Conservation (phyloP, 1,284 basidiomycete genomes). For the Somion occarium region DNA sequence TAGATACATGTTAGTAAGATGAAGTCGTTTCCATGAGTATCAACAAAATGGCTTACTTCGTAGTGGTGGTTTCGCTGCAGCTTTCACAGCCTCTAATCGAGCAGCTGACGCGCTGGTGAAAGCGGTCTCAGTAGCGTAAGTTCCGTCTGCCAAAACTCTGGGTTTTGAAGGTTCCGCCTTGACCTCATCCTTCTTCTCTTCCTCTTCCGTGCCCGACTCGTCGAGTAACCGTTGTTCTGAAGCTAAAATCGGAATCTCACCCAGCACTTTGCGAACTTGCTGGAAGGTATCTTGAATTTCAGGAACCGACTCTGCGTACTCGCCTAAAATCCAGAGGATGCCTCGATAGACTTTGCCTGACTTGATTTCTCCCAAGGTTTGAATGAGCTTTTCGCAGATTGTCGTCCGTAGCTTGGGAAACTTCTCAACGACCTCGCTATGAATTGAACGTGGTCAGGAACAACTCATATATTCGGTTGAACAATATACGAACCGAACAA, state of each 20-base stretch:
- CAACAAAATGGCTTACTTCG: slow-evolving; percentile 57
- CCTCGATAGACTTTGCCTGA: slow-evolving; percentile 98
- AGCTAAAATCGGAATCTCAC: slow-evolving; percentile 95
- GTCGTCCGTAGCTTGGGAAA: slow-evolving; percentile 86
- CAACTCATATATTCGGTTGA: not conserved
- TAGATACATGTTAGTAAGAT: slow-evolving; percentile 23
- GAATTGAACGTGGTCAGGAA: not conserved
- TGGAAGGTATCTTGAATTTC: slow-evolving; percentile 76
- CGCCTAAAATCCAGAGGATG: slow-evolving; percentile 96
- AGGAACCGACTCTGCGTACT: slow-evolving; percentile 71
- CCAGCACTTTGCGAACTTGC: slow-evolving; percentile 85
- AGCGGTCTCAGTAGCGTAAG: slow-evolving; percentile 96
- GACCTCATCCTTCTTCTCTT: slow-evolving; percentile 31
- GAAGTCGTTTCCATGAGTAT: too few species aligned
- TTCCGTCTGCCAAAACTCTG: slow-evolving; percentile 90
- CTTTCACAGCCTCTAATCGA: slow-evolving; percentile 76
- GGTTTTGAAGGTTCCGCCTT: slow-evolving; percentile 45
- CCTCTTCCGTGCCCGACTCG: slow-evolving; percentile 45
- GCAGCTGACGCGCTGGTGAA: slow-evolving; percentile 71
- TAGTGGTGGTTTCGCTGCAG: slow-evolving; percentile 87
- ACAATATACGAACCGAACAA: slow-evolving; percentile 66
- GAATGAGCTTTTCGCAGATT: slow-evolving; percentile 85
- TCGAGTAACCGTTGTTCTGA: slow-evolving; percentile 83
- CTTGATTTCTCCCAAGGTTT: slow-evolving; percentile 87
- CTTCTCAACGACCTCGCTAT: slow-evolving; percentile 93